Evolutionary conservation across 768 basidiomycete genomes (phyloP).

Genomic region (Exidia glandulosa): DNA sequence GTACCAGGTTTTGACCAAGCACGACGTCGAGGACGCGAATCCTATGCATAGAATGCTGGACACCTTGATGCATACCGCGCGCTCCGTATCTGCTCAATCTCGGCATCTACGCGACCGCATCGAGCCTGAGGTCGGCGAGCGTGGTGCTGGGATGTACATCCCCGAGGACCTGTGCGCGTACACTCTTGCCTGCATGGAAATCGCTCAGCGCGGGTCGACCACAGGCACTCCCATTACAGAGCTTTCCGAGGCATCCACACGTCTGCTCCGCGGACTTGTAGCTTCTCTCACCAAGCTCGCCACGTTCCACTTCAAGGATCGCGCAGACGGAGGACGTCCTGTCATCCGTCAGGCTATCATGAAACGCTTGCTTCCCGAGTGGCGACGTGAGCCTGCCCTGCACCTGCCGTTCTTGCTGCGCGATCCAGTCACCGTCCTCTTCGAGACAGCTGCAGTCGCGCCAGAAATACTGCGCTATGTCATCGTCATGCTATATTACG

Average conservation of each 20-base stretch:
- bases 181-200: constrained; percentile 73
- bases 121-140: constrained; percentile 59
- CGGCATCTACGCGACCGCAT: constrained; percentile 68
- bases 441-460: constrained; percentile 83
- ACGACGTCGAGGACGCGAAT: constrained; percentile 38
- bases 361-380: constrained; percentile 82
- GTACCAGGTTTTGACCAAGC: constrained; percentile 33
- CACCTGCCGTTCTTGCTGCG: constrained; percentile 79
- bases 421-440: constrained; percentile 80
- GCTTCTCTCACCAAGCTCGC: constrained; percentile 57
- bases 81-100: constrained; percentile 75
- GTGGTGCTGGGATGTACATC: constrained; percentile 79
- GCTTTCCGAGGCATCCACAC: constrained; percentile 64
- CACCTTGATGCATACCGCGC: constrained; percentile 68
- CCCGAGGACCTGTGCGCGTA: constrained; percentile 88
- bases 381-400: constrained; percentile 76
- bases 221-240: constrained; percentile 51
- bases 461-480: constrained; percentile 86
- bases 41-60: constrained; percentile 76
- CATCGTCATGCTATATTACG: constrained; percentile 82
- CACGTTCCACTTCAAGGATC: constrained; percentile 53
- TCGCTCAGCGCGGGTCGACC: constrained; percentile 48
- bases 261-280: constrained; percentile 69
- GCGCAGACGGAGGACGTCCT: constrained; percentile 65
- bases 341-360: constrained; percentile 76